These are phyloP conservation scores for Trichoderma sp. DNA, from an alignment of 2,329 filamentous ascomycete species.

Conservation along the genomic window DNA sequence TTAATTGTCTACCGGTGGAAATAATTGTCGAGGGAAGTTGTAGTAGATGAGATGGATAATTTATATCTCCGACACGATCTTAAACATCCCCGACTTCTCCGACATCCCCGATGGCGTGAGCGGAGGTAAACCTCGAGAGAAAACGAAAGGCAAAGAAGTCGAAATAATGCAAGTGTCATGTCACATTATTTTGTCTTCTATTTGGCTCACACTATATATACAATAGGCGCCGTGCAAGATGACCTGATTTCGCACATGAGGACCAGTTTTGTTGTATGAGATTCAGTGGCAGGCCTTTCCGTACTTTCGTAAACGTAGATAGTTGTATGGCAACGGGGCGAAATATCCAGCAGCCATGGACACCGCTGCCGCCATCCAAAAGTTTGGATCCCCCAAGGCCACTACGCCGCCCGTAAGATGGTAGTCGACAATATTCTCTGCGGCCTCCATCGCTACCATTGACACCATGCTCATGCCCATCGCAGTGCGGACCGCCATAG, in stretches of 20 bases:
- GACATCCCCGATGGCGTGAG: background rate
- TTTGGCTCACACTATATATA: background rate
- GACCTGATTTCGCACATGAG: background rate
- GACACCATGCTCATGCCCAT: background rate
- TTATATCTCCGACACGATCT: too few species aligned
- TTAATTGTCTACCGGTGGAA: too few species aligned
- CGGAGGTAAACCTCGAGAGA: background rate
- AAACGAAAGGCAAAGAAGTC: background rate
- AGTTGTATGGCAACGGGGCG: background rate
- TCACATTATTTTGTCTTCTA: background rate
- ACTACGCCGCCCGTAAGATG: background rate
- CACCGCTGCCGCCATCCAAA: background rate
- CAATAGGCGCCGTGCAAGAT: background rate
- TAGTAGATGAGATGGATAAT: too few species aligned
- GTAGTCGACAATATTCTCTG: background rate
- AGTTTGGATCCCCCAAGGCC: background rate
- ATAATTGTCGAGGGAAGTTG: too few species aligned
- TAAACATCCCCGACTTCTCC: background rate
- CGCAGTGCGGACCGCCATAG: background rate
- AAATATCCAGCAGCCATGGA: background rate
- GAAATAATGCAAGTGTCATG: background rate
- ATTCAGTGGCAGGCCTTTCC: background rate
- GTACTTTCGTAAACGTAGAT: background rate
- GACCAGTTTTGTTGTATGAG: background rate
- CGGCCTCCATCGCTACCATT: background rate